These are phyloP conservation scores for Crassisporium funariophilum DNA, from an alignment of 768 basidiomycete genomes.

Conservation along the genomic window DNA sequence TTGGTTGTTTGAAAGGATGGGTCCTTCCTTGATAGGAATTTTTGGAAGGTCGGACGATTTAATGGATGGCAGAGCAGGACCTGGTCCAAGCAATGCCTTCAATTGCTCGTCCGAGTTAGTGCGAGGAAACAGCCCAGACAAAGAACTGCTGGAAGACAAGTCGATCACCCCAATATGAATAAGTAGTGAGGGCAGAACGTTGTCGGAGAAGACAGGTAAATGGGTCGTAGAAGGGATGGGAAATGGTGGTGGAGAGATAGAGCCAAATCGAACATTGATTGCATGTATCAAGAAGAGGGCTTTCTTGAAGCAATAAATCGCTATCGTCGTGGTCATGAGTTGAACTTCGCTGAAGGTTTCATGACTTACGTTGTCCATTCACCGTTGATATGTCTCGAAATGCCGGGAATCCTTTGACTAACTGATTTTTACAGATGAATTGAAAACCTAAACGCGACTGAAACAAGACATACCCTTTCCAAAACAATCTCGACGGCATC, in stretches of 20 bases:
- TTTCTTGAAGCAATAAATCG: slow-evolving; percentile 90
- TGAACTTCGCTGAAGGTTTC: slow-evolving; percentile 7
- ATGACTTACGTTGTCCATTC: slow-evolving; percentile 57
- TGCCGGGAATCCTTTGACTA: slow-evolving; percentile 76
- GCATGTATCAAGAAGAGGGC: slow-evolving; percentile 81
- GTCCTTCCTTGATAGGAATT: slow-evolving; percentile 40
- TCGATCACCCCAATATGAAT: slow-evolving; percentile 77
- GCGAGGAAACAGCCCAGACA: slow-evolving; percentile 52
- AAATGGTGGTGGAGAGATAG: slow-evolving; percentile 53
- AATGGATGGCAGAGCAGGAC: slow-evolving; percentile 12
- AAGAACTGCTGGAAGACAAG: slow-evolving; percentile 48
- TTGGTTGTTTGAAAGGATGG: slow-evolving; percentile 58
- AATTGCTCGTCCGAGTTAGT: slow-evolving; percentile 43
- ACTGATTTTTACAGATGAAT: slow-evolving; percentile 40
- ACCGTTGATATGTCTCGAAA: slow-evolving; percentile 79
- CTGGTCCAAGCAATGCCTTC: slow-evolving; percentile 39
- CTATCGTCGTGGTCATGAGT: slow-evolving; percentile 59
- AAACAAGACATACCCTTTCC: slow-evolving; percentile 51
- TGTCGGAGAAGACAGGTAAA: slow-evolving; percentile 76
- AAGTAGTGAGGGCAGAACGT: slow-evolving; percentile 82
- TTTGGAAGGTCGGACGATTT: slow-evolving; percentile 9
- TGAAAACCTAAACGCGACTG: no score
- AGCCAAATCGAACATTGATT: slow-evolving; percentile 65
- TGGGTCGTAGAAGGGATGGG: slow-evolving; percentile 60
- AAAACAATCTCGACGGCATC: slow-evolving; percentile 55